Evolutionary conservation across 805 yeast species (phyloP).

Genomic region (Barnettozyma populi): DNA sequence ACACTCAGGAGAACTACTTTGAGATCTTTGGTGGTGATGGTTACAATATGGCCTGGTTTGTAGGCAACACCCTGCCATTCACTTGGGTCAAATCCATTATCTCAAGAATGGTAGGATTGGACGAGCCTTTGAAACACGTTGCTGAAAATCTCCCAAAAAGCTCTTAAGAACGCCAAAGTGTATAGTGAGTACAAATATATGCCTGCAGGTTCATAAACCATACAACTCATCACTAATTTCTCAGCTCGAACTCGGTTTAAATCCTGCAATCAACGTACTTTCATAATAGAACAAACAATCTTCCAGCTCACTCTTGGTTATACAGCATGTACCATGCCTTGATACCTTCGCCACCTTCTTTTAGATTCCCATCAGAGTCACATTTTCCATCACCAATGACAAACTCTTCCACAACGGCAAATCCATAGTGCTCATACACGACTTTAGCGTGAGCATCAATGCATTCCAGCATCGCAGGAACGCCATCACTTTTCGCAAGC

Average conservation of each 20-base stretch:
- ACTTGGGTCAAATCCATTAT: neutral
- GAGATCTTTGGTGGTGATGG: slow-evolving; percentile 12
- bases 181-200: neutral
- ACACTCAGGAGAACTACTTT: slow-evolving; percentile 5
- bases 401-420: slow-evolving; percentile 4
- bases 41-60: slow-evolving; percentile 8
- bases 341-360: slow-evolving; percentile 6
- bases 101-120: neutral
- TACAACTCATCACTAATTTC: too few relatives aligned
- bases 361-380: slow-evolving; percentile 1
- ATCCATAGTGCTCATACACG: slow-evolving; percentile 13
- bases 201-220: neutral
- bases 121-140: neutral
- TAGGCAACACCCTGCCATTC: slow-evolving; percentile 6
- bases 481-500: slow-evolving; percentile 2
- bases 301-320: neutral
- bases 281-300: too few relatives aligned
- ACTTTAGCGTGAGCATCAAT: slow-evolving; percentile 12
- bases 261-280: too few relatives aligned
- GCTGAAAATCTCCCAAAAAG: neutral
- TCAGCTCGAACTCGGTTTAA: neutral
- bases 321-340: neutral
- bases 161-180: too few relatives aligned
- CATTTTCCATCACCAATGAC: slow-evolving; percentile 5
- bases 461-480: slow-evolving; percentile 12